Base-by-base conservation (phyloP, 441 rosid genomes). In the Hypseocharis bilobata region DNA sequence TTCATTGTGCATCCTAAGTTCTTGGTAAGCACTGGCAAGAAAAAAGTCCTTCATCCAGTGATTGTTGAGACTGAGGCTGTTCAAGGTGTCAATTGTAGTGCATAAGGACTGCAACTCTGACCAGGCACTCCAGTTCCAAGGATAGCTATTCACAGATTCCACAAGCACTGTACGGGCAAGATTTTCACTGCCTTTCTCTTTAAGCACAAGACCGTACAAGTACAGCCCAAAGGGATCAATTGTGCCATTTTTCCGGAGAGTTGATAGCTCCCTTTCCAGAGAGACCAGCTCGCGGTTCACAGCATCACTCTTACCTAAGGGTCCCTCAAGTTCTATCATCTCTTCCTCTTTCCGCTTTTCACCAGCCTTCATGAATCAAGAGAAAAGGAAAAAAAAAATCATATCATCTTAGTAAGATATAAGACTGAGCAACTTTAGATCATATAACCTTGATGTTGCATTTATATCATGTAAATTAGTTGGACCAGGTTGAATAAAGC, bases 111-210 rank as follows among this genome's bases (percentile, higher is more conserved):
- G 96, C 70, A 92, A 80, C 81, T 88, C 96, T 20, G 82, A 85
- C 98, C 98, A 92, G 55, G 98, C 98, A 82, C 76, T 86, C 98
- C 98, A 89, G 69, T 92, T 92, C 98, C 98, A 92, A 20, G 98
- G 96, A 68, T 92, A 92, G 77, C 78, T 80, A 77, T 89, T 92
- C 57, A 92, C 94, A 29, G 96, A 92, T 69, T 92, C 96, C 72
- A 86, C 86, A 13, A 92, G 86, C 72, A 84, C 84, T 28, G 83
- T 82, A 29, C 92, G 81, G 3, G 93, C 95, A 68, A 88, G 88
- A 65, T 69, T 82, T 58, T 87, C 93, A 62, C 77, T 85, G 25
- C 96, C 98, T 79, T 87, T 89, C 68, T 85, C 88, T 83, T 93
- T 93, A 28, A 93, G 92, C 71, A 91, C 91, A 54, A 91, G 76